Evolutionary conservation across 495 filamentous ascomycete species (phyloP).

Genomic region (Penicillium lividum): DNA sequence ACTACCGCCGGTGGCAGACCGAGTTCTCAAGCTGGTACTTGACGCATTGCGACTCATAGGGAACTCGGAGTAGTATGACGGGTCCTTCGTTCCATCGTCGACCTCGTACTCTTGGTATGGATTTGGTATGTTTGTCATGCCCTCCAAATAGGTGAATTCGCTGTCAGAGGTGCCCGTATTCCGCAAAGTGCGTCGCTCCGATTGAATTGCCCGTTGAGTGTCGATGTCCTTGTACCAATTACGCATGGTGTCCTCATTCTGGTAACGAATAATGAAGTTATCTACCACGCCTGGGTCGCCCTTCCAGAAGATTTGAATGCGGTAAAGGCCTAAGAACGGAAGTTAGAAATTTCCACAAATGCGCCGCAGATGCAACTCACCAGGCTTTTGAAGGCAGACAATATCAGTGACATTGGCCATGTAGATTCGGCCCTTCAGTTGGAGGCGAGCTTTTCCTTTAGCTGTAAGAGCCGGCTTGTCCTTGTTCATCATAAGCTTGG

Average conservation of each 20-base stretch:
- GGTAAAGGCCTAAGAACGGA: constrained; percentile 69
- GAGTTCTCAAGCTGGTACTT: constrained; percentile 74
- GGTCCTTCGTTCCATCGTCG: constrained; percentile 62
- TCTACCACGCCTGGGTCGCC: constrained; percentile 94
- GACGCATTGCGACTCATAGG: constrained; percentile 76
- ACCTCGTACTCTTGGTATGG: constrained; percentile 81
- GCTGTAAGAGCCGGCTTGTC: constrained; percentile 68
- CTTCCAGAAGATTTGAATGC: constrained; percentile 98
- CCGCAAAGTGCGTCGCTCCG: constrained; percentile 49
- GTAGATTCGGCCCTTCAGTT: constrained; percentile 96
- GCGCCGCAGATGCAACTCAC: constrained; percentile 48
- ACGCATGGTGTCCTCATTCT: constrained; percentile 86
- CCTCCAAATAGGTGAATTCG: constrained; percentile 79
- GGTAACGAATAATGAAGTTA: constrained; percentile 91
- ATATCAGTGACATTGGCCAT: constrained; percentile 99
- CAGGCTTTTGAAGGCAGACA: constrained; percentile 76
- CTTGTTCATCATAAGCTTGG: constrained; percentile 64
- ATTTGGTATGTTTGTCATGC: constrained; percentile 66
- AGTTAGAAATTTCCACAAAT: background rate
- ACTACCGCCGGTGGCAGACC: constrained; percentile 78
- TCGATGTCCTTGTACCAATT: constrained; percentile 75
- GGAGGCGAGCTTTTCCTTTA: constrained; percentile 77
- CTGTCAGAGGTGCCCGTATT: constrained; percentile 62
- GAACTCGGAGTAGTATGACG: constrained; percentile 49
- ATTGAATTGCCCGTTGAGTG: constrained; percentile 46